phyloP scores from a whole-genome alignment of 129 eudicot species.

The Cynara cardunculus region DNA sequence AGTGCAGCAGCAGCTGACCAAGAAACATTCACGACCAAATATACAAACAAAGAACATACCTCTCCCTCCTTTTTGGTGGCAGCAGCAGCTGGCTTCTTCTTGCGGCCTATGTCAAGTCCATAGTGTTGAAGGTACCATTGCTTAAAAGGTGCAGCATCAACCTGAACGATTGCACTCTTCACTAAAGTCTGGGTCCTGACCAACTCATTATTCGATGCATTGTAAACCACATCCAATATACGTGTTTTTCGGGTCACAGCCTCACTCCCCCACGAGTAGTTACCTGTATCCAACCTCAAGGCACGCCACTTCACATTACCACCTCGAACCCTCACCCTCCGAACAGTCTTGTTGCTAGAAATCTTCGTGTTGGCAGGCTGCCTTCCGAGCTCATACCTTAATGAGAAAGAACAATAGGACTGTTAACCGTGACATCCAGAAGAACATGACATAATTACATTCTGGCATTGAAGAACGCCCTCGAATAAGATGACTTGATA shows the following conservation, averaged over 20 bases:
- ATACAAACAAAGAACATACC: background rate
- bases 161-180: conserved; percentile 52
- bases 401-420: background rate
- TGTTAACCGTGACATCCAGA: background rate
- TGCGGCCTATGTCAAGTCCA: conserved; percentile 49
- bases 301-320: conserved; percentile 62
- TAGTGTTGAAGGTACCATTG: conserved; percentile 60
- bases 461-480: background rate
- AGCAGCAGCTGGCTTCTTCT: conserved; percentile 25
- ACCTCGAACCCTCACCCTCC: conserved; percentile 49
- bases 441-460: background rate
- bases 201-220: conserved; percentile 44
- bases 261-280: conserved; percentile 60
- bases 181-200: conserved; percentile 53
- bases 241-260: conserved; percentile 58
- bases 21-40: background rate
- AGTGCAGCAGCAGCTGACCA: too few species aligned
- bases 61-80: conserved; percentile 30
- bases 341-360: conserved; percentile 52
- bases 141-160: conserved; percentile 59
- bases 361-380: conserved; percentile 48
- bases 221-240: conserved; percentile 53
- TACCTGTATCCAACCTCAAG: conserved; percentile 53
- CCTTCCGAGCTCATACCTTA: conserved; percentile 51
- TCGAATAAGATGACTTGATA: background rate